These are phyloP conservation scores for Neonectria coccinea DNA, from an alignment of 2,329 filamentous ascomycete genomes.

Conservation along the genomic window DNA sequence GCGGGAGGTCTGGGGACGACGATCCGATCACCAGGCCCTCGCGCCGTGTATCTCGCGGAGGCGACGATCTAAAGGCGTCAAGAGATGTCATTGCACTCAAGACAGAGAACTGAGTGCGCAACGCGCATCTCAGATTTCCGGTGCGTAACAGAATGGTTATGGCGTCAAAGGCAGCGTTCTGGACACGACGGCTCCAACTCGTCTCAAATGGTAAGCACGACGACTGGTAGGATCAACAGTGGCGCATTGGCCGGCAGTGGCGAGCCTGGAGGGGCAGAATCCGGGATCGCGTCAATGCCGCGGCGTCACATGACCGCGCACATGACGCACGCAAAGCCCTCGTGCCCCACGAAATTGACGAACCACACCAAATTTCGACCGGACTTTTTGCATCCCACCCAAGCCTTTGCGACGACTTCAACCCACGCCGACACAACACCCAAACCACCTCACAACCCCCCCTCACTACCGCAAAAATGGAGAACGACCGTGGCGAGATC, in stretches of 20 bases:
- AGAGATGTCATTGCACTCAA: slow-evolving; percentile 50
- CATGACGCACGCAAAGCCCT: slow-evolving; percentile 53
- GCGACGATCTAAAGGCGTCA: slow-evolving; percentile 49
- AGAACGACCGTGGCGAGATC: slow-evolving; percentile 99
- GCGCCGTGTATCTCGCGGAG: slow-evolving; percentile 48
- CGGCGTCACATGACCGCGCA: slow-evolving; percentile 52
- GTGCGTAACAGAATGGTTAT: slow-evolving; percentile 47
- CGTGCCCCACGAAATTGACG: slow-evolving; percentile 53
- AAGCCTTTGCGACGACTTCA: slow-evolving; percentile 48
- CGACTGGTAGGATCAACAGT: slow-evolving; percentile 18
- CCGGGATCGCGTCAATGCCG: slow-evolving; percentile 46
- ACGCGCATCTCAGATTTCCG: slow-evolving; percentile 57
- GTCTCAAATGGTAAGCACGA: background rate
- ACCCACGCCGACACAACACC: slow-evolving; percentile 47
- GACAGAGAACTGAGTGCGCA: slow-evolving; percentile 55
- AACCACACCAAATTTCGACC: slow-evolving; percentile 51
- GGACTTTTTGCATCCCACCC: slow-evolving; percentile 47
- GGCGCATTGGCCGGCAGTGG: slow-evolving; percentile 23
- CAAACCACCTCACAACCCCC: slow-evolving; percentile 45
- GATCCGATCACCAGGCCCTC: slow-evolving; percentile 52
- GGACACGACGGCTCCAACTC: slow-evolving; percentile 6
- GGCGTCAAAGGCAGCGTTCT: slow-evolving; percentile 21
- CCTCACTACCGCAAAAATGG: slow-evolving; percentile 77
- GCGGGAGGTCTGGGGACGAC: slow-evolving; percentile 68
- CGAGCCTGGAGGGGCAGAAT: slow-evolving; percentile 8